Conservation (phyloP, 768 basidiomycete genomes). For the Artomyces pyxidatus region DNA sequence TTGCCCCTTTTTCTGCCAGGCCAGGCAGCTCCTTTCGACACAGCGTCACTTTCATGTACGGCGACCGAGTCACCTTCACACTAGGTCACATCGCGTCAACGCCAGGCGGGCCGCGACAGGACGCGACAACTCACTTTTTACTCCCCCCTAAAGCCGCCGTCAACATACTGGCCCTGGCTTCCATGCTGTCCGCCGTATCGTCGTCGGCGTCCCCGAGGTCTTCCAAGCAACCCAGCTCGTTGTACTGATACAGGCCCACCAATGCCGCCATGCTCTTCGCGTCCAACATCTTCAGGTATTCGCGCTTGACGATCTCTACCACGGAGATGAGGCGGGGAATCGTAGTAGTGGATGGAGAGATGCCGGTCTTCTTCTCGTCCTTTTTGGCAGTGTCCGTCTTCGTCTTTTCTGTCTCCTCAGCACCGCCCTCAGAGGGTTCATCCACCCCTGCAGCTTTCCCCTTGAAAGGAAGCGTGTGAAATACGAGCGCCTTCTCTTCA, state of each 20-base stretch:
- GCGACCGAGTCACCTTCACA: conserved; percentile 32
- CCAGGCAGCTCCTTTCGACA: conserved; percentile 35
- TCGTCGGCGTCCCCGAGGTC: conserved; percentile 23
- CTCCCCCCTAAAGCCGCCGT: conserved; percentile 44
- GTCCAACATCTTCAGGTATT: conserved; percentile 53
- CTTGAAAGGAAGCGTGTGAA: conserved; percentile 48
- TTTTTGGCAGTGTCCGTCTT: no score
- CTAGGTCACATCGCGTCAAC: not conserved
- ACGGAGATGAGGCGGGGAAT: conserved; percentile 67
- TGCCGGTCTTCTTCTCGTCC: conserved; percentile 18
- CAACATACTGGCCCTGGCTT: no score
- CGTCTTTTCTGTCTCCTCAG: no score
- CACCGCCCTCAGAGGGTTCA: conserved; percentile 11
- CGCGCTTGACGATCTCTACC: conserved; percentile 79
- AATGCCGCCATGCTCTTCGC: conserved; percentile 17
- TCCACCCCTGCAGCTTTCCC: conserved; percentile 6
- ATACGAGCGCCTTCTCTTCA: conserved; percentile 38
- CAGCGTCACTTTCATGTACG: conserved; percentile 67
- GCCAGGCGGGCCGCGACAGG: not conserved
- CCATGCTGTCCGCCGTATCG: conserved; percentile 16
- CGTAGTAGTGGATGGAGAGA: conserved; percentile 29
- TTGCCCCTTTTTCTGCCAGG: conserved; percentile 31
- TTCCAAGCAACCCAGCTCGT: conserved; percentile 54
- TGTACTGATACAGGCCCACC: conserved; percentile 69
- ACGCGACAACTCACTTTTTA: conserved; percentile 41